Conservation (phyloP, 2,329 filamentous ascomycete genomes). For the Ophiostoma montium region DNA sequence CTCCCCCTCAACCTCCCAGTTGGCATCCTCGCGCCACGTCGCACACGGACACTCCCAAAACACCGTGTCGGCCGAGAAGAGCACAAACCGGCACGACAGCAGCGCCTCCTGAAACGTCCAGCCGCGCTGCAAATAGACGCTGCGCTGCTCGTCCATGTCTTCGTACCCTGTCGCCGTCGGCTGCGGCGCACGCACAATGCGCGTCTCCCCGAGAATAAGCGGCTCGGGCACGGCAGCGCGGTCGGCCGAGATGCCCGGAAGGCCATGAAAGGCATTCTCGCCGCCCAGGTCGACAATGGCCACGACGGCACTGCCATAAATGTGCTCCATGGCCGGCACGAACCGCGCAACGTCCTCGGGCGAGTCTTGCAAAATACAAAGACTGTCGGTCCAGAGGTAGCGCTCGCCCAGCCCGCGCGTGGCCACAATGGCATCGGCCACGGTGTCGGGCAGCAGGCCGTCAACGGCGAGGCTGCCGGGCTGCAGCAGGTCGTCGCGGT, state of each 20-base stretch:
- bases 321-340: conserved; percentile 11
- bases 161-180: neutral
- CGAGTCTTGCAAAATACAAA: conserved; percentile 12
- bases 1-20: neutral
- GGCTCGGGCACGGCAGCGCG: neutral
- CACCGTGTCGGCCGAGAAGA: neutral
- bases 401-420: conserved; percentile 7
- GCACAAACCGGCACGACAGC: neutral
- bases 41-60: conserved; percentile 2
- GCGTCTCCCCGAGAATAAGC: neutral
- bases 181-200: neutral
- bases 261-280: neutral
- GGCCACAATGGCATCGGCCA: neutral
- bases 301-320: conserved; percentile 10
- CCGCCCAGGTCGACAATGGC: conserved; percentile 7
- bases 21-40: conserved; percentile 3
- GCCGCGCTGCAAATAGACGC: conserved; percentile 1
- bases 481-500: neutral
- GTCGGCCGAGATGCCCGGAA: neutral
- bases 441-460: neutral
- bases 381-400: conserved; percentile 14
- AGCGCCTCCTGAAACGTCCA: conserved; percentile 8
- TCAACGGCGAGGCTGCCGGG: neutral
- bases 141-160: neutral
- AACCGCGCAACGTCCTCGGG: conserved; percentile 1